Evolutionary conservation across 1,284 basidiomycete genomes (phyloP).

Genomic region (Cutaneotrichosporon spelunceum): DNA sequence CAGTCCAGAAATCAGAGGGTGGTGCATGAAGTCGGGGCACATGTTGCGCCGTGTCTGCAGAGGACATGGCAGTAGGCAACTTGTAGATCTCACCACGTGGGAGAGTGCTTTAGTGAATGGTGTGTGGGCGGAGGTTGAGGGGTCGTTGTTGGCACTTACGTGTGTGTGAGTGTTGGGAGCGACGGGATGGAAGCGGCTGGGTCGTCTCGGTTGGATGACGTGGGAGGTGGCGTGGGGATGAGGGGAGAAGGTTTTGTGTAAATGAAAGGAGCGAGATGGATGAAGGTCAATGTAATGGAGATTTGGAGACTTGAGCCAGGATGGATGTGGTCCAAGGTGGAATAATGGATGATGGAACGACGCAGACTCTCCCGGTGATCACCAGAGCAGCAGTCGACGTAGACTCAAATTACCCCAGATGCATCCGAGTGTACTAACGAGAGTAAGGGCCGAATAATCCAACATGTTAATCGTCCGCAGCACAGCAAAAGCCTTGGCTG

Average conservation of each 20-base stretch:
- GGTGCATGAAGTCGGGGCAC: slow-evolving; percentile 47
- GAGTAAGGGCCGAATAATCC: no score
- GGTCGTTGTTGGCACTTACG: slow-evolving; percentile 6
- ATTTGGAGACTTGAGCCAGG: not conserved
- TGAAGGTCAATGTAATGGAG: not conserved
- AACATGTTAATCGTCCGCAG: no score
- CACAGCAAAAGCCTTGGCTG: no score
- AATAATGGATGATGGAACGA: no score
- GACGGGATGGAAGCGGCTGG: not conserved
- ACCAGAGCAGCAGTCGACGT: no score
- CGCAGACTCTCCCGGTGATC: no score
- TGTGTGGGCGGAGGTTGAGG: not conserved
- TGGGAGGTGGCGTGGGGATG: slow-evolving; percentile 9
- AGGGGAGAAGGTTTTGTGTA: not conserved
- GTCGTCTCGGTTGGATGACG: not conserved
- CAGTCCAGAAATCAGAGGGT: slow-evolving; percentile 36
- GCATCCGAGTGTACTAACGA: no score
- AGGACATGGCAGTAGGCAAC: slow-evolving; percentile 31
- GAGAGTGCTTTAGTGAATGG: not conserved
- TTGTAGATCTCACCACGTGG: slow-evolving; percentile 38
- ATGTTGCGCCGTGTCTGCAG: slow-evolving; percentile 23
- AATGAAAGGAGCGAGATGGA: not conserved
- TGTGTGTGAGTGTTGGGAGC: not conserved
- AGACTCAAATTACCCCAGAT: no score
- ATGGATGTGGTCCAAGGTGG: no score